Base-by-base conservation (phyloP, 148 eudicot species). In the Polygonum maritimum region DNA sequence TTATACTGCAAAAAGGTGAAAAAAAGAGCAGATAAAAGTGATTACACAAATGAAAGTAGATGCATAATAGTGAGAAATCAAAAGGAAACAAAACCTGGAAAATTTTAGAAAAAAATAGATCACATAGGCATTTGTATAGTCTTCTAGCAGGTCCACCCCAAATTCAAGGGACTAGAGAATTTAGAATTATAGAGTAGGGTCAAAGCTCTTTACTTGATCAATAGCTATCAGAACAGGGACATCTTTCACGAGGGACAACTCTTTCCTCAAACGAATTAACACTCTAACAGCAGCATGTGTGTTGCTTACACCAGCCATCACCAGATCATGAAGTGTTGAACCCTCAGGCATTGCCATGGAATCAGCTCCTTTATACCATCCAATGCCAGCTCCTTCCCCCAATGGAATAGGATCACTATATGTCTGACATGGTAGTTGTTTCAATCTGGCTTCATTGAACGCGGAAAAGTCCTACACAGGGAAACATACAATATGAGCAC, bases 281-380 rank as follows among this genome's bases (percentile, higher is more conserved):
- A 89, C 96, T 60, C 99, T 97, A 74, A 95, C 96, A 80, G 97
- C 85, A 78, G 99, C 97, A 85, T 90, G 93, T 14, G 91, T 81
- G 80, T 86, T 74, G n/a, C 78, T 82, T 11, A 86, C 57, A 72
- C 99, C 99, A 44, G 87, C 86, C 77, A 88, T 91, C 79, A 92
- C 81, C 76, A 95, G 87, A 78, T 95, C 91, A 81, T 78, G 87
- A 19, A 95, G 79, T 9, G 94, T 85, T 44, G 94, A 92, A 71
- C 84, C 89, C 82, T 92, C 94, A 33, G 94, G 89, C 84, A 95
- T 81, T 48, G 81, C 80, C 86, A 88, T 84, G 74, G 88, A 73
- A 78, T 90, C 97, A 71, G 80, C 88, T 54, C 90, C 97, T 82
- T 95, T 95, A 81, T 83, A 78, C 89, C 79, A 87, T 60, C 98